Evolutionary conservation across 202 grass and related monocot species (phyloP), one percentile per base, ranked within the genome.

Genomic region (Eragrostis tef): DNA sequence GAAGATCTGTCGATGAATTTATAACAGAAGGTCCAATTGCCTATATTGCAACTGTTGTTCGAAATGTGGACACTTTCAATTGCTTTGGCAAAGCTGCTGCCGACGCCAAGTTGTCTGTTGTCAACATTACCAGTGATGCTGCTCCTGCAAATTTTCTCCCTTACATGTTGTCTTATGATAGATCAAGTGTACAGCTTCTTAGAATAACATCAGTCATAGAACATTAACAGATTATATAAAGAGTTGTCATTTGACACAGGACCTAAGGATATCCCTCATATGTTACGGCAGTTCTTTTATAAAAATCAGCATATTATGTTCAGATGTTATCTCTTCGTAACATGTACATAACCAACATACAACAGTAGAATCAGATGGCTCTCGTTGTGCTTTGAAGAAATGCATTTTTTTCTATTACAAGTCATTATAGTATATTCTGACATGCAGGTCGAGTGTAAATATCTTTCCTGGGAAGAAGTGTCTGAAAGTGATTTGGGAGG

Each of bases 401-500:
- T 58, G 16, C 53, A 52, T 12, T 54, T 9, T n/a, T n/a, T 58
- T 54, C 41, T 17, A 48, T 76, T 48, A 52, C 34, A 81, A 51
- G 77, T 53, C 29, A 66, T 66, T 42, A n/a, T 24, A 29, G 15
- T 59, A 57, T 75, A 36, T 60, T 81, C 25, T 72, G 67, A 51
- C 34, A 45, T 66, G 51, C 83, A 98, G 92, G 88, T 95, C 36
- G 87, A 90, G 77, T 98, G 92, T 75, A 98, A 85, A 82, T 87
- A 95, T 87, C 85, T 98, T 82, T 82, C 87, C 39, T 98, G 96
- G 96, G 96, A 98, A 88, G 85, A 88, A 87, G 90, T 73, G 0
- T 82, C 82, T 78, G 89, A 91, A 83, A 84, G 41, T 0, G 85
- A 90, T 52, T 78, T 95, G 74, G 65, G 42, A 52, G 67, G 73